These are phyloP conservation scores for Rosellinia necatrix DNA, from an alignment of 2,329 filamentous ascomycete species.

Conservation along the genomic window DNA sequence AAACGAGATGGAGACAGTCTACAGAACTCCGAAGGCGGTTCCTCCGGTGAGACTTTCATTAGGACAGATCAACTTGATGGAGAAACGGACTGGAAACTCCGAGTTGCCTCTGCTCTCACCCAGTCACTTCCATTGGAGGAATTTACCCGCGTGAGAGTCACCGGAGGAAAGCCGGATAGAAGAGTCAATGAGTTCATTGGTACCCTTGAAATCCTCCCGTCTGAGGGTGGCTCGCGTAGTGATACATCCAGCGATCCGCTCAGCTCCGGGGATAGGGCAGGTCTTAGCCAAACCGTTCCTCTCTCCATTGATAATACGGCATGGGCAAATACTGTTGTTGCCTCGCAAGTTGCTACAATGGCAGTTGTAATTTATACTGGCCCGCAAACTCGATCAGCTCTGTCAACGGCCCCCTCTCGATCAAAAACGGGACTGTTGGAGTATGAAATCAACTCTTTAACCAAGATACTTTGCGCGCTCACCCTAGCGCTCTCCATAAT, in stretches of 20 bases:
- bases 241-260: conserved; percentile 51
- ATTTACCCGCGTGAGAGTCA: conserved; percentile 71
- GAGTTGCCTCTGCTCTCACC: conserved; percentile 82
- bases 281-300: conserved; percentile 63
- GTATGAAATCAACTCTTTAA: conserved; percentile 94
- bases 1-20: conserved; percentile 38
- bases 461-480: conserved; percentile 90
- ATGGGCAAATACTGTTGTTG: conserved; percentile 97
- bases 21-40: conserved; percentile 44
- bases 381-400: conserved; percentile 86
- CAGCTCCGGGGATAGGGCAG: conserved; percentile 42
- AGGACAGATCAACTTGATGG: conserved; percentile 96
- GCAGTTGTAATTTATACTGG: conserved; percentile 95
- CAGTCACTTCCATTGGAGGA: conserved; percentile 77
- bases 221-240: conserved; percentile 52
- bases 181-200: conserved; percentile 95
- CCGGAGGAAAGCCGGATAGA: conserved; percentile 87
- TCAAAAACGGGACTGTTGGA: conserved; percentile 94
- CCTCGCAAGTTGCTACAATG: conserved; percentile 85
- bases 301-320: conserved; percentile 96
- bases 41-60: conserved; percentile 91
- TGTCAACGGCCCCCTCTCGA: conserved; percentile 88
- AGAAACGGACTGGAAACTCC: conserved; percentile 98
- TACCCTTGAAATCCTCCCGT: conserved; percentile 76
- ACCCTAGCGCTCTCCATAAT: conserved; percentile 86